Evolutionary conservation across 1,139 yeast species (phyloP).

Genomic region (Pichia sp.): DNA sequence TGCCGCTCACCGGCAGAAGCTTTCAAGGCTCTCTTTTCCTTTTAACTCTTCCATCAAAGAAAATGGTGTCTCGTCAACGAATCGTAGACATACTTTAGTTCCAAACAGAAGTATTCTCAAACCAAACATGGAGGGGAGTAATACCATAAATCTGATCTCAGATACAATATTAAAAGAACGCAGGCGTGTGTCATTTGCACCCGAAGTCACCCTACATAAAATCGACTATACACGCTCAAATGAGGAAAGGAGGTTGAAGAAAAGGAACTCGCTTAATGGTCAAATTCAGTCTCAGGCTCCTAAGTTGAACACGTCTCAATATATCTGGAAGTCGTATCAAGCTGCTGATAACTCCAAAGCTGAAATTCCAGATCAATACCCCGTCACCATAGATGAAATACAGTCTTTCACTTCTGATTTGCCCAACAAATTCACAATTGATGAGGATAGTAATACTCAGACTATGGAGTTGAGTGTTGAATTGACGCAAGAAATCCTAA

Average conservation of each 20-base stretch:
- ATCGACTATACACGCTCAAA: conserved; percentile 30
- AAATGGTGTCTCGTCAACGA: conserved; percentile 21
- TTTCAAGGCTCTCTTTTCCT: conserved; percentile 11
- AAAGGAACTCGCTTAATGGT: conserved; percentile 9
- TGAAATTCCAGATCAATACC: not conserved
- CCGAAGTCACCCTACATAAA: conserved; percentile 69
- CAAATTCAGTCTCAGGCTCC: not conserved
- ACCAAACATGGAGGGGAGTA: conserved; percentile 26
- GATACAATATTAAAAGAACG: conserved; percentile 21
- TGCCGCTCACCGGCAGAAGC: not conserved
- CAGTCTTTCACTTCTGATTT: not conserved
- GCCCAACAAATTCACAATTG: conserved; percentile 10
- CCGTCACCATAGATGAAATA: not conserved
- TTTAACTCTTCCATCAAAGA: not conserved
- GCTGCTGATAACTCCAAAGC: not conserved
- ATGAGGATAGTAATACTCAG: conserved; percentile 23
- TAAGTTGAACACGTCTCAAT: conserved; percentile 9
- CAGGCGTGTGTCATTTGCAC: conserved; percentile 69
- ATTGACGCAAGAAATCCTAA: conserved; percentile 19
- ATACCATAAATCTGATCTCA: conserved; percentile 31
- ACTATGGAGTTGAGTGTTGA: conserved; percentile 29
- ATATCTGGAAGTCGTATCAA: conserved; percentile 8
- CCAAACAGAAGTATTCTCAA: conserved; percentile 37
- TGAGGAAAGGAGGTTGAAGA: conserved; percentile 8
- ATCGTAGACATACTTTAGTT: conserved; percentile 35